Conservation (phyloP, 176 grass and related monocot genomes). For the Oryza glaberrima region DNA sequence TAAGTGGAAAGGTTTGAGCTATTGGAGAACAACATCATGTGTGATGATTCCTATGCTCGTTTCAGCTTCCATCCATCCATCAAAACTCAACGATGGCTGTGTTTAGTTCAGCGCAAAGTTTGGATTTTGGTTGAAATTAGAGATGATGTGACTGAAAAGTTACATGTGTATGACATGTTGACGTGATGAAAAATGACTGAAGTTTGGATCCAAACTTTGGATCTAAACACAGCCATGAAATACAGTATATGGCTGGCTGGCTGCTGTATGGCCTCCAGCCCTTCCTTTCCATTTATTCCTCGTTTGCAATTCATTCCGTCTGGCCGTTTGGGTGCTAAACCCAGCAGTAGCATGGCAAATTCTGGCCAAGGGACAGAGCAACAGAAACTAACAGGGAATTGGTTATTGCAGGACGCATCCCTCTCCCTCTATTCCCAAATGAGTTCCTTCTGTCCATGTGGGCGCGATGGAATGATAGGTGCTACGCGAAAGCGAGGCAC, state of each 20-base stretch:
- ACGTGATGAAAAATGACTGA: too few species aligned
- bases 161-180: too few species aligned
- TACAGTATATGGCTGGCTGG: neutral
- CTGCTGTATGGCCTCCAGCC: neutral
- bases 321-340: neutral
- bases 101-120: too few species aligned
- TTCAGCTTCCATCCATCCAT: neutral
- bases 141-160: too few species aligned
- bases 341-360: neutral
- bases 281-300: neutral
- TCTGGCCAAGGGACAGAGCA: neutral
- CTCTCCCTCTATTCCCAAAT: too few species aligned
- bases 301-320: neutral
- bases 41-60: neutral
- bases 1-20: neutral
- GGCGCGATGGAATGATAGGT: conserved; percentile 40
- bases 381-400: neutral
- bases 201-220: too few species aligned
- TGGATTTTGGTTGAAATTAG: too few species aligned
- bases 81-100: neutral
- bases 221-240: too few species aligned
- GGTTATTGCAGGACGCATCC: neutral
- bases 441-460: conserved; percentile 40
- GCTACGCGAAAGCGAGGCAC: conserved; percentile 32
- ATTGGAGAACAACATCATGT: conserved; percentile 31